Evolutionary conservation across 129 eudicot species (phyloP).

Genomic region (Pittosporum tobira): DNA sequence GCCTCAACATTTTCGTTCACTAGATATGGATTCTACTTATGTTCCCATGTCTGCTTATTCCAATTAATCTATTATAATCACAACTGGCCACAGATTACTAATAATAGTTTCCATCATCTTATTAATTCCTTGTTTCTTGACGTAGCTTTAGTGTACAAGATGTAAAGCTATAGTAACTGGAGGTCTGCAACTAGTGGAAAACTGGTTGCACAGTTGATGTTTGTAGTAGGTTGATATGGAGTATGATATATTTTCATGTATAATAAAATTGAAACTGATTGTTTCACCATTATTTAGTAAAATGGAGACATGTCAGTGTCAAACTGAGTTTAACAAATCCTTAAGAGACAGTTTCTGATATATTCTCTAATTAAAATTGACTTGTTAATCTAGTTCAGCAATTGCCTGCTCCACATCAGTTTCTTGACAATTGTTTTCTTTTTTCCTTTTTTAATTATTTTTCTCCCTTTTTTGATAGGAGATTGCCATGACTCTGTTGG

Average conservation of each 20-base stretch:
- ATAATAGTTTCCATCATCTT: background rate
- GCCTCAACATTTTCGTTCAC: too few species aligned
- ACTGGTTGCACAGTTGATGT: too few species aligned
- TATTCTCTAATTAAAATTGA: background rate
- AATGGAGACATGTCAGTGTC: background rate
- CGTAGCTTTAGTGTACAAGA: background rate
- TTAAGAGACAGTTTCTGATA: background rate
- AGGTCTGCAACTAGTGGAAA: too few species aligned
- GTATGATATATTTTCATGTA: too few species aligned
- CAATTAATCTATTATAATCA: background rate
- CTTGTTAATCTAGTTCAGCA: background rate
- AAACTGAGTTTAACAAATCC: background rate
- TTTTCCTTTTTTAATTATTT: too few species aligned
- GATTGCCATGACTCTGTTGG: slow-evolving; percentile 90
- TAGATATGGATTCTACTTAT: background rate
- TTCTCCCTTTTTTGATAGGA: slow-evolving; percentile 36
- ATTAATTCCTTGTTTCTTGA: background rate
- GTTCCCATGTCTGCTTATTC: background rate
- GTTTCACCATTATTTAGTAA: background rate
- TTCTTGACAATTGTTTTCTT: background rate
- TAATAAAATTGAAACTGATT: too few species aligned
- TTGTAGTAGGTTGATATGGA: too few species aligned
- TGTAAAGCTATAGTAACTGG: background rate
- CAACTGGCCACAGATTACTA: background rate
- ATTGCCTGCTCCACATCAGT: background rate